Conservation (phyloP, 495 filamentous ascomycete species). For the Chaetomium fimeti region DNA sequence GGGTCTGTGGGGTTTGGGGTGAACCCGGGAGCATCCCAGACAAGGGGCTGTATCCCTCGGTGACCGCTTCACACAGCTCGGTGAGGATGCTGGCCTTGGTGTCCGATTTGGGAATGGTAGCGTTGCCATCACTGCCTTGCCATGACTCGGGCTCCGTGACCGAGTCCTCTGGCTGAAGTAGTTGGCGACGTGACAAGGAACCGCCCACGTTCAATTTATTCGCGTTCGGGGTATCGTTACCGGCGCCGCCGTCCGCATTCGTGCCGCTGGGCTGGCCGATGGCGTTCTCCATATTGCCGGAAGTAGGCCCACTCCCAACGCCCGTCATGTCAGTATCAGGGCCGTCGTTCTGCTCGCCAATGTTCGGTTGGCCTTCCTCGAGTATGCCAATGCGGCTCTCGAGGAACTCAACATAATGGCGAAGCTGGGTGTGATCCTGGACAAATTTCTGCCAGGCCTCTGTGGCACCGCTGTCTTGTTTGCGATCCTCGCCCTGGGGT, state of each 20-base stretch:
- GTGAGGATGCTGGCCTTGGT: conserved; percentile 32
- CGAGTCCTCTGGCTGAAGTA: conserved; percentile 13
- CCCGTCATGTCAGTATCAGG: not conserved
- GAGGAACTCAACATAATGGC: conserved; percentile 28
- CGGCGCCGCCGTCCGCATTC: not conserved
- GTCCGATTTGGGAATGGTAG: conserved; percentile 15
- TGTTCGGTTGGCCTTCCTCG: conserved; percentile 5
- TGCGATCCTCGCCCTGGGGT: conserved; percentile 11
- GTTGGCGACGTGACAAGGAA: conserved; percentile 18
- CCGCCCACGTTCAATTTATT: not conserved
- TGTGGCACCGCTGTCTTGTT: conserved; percentile 11
- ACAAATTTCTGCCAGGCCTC: conserved; percentile 24
- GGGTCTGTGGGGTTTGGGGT: not conserved
- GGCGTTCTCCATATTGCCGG: not conserved
- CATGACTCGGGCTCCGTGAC: not conserved
- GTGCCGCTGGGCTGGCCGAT: not conserved
- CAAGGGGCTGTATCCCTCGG: conserved; percentile 30
- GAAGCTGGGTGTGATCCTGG: conserved; percentile 20
- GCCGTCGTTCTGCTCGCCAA: not conserved
- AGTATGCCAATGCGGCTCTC: conserved; percentile 23
- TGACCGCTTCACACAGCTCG: conserved; percentile 32
- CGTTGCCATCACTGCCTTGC: conserved; percentile 1
- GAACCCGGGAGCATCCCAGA: conserved; percentile 4
- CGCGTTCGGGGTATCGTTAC: conserved; percentile 10
- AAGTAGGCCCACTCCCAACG: not conserved